phyloP scores from a whole-genome alignment of 139 green algal genomes.

The Nannochloris sp. region DNA sequence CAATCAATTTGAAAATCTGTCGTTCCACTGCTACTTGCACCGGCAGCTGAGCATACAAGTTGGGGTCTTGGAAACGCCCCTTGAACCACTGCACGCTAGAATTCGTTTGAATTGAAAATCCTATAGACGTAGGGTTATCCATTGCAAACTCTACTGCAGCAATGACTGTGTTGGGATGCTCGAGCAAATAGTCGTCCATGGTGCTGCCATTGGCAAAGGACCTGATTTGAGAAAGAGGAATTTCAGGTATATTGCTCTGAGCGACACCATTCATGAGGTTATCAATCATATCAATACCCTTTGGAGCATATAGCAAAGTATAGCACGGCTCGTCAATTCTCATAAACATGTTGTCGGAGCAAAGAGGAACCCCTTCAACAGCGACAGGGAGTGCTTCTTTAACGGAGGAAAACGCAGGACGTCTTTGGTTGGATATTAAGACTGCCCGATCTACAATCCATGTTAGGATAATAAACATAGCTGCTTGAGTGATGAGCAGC shows the following conservation, averaged over 20 bases:
- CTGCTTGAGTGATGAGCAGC: slow-evolving; percentile 31
- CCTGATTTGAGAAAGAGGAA: slow-evolving; percentile 7
- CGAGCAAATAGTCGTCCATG: slow-evolving; percentile 50
- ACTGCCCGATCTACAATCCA: slow-evolving; percentile 30
- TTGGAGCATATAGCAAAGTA: slow-evolving; percentile 32
- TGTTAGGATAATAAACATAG: slow-evolving; percentile 39
- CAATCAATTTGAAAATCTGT: slow-evolving; percentile 36
- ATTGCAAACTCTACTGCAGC: slow-evolving; percentile 36
- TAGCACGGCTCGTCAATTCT: slow-evolving; percentile 26
- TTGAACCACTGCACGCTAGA: slow-evolving; percentile 47
- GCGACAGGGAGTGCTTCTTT: background rate
- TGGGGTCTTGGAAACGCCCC: slow-evolving; percentile 52
- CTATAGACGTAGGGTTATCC: slow-evolving; percentile 2
- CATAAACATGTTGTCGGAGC: slow-evolving; percentile 31
- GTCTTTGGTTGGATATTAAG: slow-evolving; percentile 7
- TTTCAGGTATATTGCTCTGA: slow-evolving; percentile 18
- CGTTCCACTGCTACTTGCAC: slow-evolving; percentile 62
- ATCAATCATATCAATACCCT: slow-evolving; percentile 8
- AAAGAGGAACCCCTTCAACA: slow-evolving; percentile 26
- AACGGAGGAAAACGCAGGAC: slow-evolving; percentile 2
- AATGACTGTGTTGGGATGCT: slow-evolving; percentile 39
- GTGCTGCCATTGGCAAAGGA: slow-evolving; percentile 13
- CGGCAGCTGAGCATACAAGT: slow-evolving; percentile 55
- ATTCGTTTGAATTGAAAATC: slow-evolving; percentile 62
- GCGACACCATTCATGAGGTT: slow-evolving; percentile 15